Conservation (phyloP, 2,329 filamentous ascomycete genomes). For the Rasamsonia emersonii region DNA sequence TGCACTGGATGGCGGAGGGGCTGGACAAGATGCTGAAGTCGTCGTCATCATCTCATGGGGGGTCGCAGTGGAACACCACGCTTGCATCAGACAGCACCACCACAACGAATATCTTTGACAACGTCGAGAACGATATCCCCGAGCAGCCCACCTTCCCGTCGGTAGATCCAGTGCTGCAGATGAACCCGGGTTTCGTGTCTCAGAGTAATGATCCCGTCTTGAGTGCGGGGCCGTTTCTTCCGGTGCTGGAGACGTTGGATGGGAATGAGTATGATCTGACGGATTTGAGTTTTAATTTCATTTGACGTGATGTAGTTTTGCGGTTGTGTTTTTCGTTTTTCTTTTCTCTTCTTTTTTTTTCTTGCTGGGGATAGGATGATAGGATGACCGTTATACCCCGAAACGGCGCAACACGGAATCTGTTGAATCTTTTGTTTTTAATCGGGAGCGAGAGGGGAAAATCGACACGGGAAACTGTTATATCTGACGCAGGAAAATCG, state of each 20-base stretch:
- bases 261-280: slow-evolving; percentile 7
- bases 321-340: background rate
- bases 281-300: slow-evolving; percentile 10
- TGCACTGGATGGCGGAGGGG: slow-evolving; percentile 23
- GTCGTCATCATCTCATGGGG: background rate
- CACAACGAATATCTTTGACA: background rate
- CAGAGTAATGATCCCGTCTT: slow-evolving; percentile 3
- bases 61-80: background rate
- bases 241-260: slow-evolving; percentile 7
- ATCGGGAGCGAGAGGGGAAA: too few relatives aligned
- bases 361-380: background rate
- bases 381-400: too few relatives aligned
- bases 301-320: slow-evolving; percentile 1
- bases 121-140: slow-evolving; percentile 5
- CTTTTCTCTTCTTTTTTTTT: background rate
- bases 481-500: too few relatives aligned
- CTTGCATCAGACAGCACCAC: background rate
- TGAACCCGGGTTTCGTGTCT: slow-evolving; percentile 2
- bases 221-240: slow-evolving; percentile 6
- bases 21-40: slow-evolving; percentile 21
- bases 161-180: slow-evolving; percentile 6
- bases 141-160: slow-evolving; percentile 10
- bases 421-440: too few relatives aligned
- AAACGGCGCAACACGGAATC: too few relatives aligned
- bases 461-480: too few relatives aligned